Conservation (phyloP, 352 stramenopile species). For the Phytopythium oedochilum region DNA sequence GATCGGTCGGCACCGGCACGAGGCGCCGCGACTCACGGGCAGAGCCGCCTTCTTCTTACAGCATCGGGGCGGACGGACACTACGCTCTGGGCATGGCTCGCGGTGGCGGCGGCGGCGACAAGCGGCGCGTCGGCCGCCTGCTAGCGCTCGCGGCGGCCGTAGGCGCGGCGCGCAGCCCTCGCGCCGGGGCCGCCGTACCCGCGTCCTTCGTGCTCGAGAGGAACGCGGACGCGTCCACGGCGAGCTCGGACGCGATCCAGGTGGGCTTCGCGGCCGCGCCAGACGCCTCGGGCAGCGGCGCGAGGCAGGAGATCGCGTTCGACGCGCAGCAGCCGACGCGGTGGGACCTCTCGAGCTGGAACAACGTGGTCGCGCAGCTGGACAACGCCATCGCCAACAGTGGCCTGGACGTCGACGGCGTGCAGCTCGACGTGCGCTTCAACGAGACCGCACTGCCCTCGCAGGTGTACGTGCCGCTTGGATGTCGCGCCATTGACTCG, state of each 20-base stretch:
- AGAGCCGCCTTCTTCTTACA: no score
- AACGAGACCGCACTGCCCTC: slow-evolving; percentile 9
- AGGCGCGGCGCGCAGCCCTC: neutral
- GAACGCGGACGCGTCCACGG: slow-evolving; percentile 6
- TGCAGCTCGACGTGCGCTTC: slow-evolving; percentile 24
- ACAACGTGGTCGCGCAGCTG: slow-evolving; percentile 12
- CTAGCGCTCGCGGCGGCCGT: neutral
- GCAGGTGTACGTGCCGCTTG: slow-evolving; percentile 7
- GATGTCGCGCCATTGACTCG: no score
- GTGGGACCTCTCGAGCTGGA: slow-evolving; percentile 33
- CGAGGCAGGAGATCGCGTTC: slow-evolving; percentile 10
- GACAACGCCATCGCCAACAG: slow-evolving; percentile 6
- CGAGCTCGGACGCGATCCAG: slow-evolving; percentile 1
- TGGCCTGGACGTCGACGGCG: slow-evolving; percentile 3
- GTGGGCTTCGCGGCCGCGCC: slow-evolving; percentile 12
- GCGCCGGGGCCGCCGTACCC: neutral
- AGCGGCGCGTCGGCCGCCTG: neutral
- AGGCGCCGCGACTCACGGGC: no score
- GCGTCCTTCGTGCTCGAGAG: slow-evolving; percentile 26
- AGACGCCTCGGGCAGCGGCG: slow-evolving; percentile 12
- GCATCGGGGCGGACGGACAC: no score
- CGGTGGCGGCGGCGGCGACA: neutral
- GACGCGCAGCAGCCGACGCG: slow-evolving; percentile 14
- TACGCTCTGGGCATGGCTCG: neutral
- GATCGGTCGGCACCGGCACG: no score